These are phyloP conservation scores for Aspergillus novofumigatus DNA, from an alignment of 2,329 filamentous ascomycete species.

Conservation along the genomic window DNA sequence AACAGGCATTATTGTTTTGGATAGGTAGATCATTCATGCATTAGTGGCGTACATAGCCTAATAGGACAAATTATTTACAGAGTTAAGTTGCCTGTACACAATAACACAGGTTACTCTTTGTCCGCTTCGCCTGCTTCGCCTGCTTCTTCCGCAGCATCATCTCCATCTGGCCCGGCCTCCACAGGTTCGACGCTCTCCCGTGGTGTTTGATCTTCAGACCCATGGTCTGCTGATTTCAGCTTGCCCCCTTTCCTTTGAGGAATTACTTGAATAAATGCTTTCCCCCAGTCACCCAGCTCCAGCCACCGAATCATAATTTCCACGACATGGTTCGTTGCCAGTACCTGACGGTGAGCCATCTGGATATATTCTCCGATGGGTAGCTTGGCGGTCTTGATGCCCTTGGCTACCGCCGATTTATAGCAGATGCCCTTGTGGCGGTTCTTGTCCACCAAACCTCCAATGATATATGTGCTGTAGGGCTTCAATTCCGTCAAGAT, in stretches of 20 bases:
- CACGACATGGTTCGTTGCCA: slow-evolving; percentile 92
- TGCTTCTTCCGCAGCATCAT: slow-evolving; percentile 7
- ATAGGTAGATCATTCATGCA: neutral
- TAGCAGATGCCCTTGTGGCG: slow-evolving; percentile 93
- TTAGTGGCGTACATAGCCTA: neutral
- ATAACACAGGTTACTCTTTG: neutral
- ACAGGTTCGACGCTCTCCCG: slow-evolving; percentile 25
- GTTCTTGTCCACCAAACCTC: slow-evolving; percentile 93
- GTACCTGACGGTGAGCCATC: slow-evolving; percentile 79
- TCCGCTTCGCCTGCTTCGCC: neutral
- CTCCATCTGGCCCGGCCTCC: slow-evolving; percentile 16
- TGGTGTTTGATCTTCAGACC: slow-evolving; percentile 9
- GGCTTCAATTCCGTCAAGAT: slow-evolving; percentile 79
- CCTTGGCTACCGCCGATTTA: slow-evolving; percentile 67
- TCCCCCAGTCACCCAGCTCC: slow-evolving; percentile 83
- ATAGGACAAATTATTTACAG: neutral
- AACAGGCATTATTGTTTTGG: neutral
- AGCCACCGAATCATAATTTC: slow-evolving; percentile 96
- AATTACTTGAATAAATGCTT: slow-evolving; percentile 82
- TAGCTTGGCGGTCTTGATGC: slow-evolving; percentile 81
- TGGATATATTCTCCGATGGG: slow-evolving; percentile 95
- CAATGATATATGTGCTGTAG: slow-evolving; percentile 87
- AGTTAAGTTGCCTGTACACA: neutral
- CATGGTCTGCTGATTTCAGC: slow-evolving; percentile 44
- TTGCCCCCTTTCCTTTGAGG: slow-evolving; percentile 83